phyloP scores from a whole-genome alignment of 768 basidiomycete genomes.

The Mycena rosella region DNA sequence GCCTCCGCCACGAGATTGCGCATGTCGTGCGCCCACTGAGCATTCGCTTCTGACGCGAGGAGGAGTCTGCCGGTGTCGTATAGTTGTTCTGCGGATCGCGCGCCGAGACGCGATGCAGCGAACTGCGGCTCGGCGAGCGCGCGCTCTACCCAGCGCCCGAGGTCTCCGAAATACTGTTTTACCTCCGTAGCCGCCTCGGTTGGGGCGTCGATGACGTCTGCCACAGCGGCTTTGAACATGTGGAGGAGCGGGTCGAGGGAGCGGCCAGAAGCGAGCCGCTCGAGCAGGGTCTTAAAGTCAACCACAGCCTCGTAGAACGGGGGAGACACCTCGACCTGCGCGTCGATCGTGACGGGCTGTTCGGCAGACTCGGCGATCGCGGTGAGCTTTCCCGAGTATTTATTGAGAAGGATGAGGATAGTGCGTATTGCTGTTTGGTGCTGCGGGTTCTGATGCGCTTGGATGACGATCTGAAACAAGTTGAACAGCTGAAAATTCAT shows the following conservation, averaged over 20 bases:
- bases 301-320: slow-evolving; percentile 39
- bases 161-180: slow-evolving; percentile 34
- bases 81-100: slow-evolving; percentile 39
- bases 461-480: slow-evolving; percentile 42
- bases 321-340: slow-evolving; percentile 22
- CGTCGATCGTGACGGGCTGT: slow-evolving; percentile 20
- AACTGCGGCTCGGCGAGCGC: slow-evolving; percentile 42
- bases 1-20: slow-evolving; percentile 33
- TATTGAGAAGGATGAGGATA: slow-evolving; percentile 47
- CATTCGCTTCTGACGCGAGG: slow-evolving; percentile 31
- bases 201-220: slow-evolving; percentile 30
- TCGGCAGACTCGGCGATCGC: slow-evolving; percentile 34
- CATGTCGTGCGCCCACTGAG: slow-evolving; percentile 37
- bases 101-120: slow-evolving; percentile 40
- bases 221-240: slow-evolving; percentile 36
- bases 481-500: slow-evolving; percentile 1
- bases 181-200: slow-evolving; percentile 34
- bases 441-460: slow-evolving; percentile 48
- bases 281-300: slow-evolving; percentile 50
- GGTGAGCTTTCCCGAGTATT: slow-evolving; percentile 47
- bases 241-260: slow-evolving; percentile 48
- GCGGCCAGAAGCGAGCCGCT: slow-evolving; percentile 49
- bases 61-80: slow-evolving; percentile 42
- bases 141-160: slow-evolving; percentile 39
- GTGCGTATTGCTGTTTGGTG: slow-evolving; percentile 48